phyloP scores from a whole-genome alignment of 371 early-diverging fungal species.

The Lichtheimia ramosa region DNA sequence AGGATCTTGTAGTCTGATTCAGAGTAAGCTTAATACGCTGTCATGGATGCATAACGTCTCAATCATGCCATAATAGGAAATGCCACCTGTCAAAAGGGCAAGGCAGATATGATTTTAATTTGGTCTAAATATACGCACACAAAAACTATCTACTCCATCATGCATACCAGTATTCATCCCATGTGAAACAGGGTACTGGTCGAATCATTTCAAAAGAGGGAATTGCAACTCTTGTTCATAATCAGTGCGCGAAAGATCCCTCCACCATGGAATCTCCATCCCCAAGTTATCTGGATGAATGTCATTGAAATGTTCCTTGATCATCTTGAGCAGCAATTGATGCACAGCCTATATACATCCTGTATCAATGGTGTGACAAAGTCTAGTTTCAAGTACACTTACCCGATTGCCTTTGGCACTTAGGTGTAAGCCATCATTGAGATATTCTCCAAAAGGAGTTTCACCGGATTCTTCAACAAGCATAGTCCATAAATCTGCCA shows the following conservation, averaged over 20 bases:
- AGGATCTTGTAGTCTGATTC: no score
- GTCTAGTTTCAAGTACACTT: neutral
- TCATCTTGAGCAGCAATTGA: slow-evolving; percentile 31
- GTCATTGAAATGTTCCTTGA: slow-evolving; percentile 29
- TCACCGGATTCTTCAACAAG: slow-evolving; percentile 32
- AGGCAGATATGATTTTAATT: no score
- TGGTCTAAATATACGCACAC: no score
- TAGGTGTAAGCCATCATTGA: slow-evolving; percentile 73
- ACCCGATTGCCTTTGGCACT: slow-evolving; percentile 57
- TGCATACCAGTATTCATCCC: no score
- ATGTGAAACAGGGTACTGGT: no score
- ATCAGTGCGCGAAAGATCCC: slow-evolving; percentile 16
- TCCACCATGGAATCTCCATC: slow-evolving; percentile 33
- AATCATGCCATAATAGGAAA: no score
- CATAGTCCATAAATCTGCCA: slow-evolving; percentile 62
- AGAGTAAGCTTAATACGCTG: no score
- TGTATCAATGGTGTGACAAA: neutral
- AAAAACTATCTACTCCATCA: no score
- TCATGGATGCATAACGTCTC: no score
- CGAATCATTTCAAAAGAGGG: slow-evolving; percentile 14
- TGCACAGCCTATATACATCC: slow-evolving; percentile 20
- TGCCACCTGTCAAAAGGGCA: no score
- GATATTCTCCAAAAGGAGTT: slow-evolving; percentile 31
- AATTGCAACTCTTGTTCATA: slow-evolving; percentile 24
- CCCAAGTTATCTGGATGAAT: slow-evolving; percentile 39